Percentiles rank a stretch among this genome's conserved stretches.
Evolutionary conservation across 306 rosid genomes (phyloP).

Genomic region (Prinsepia uniflora): DNA sequence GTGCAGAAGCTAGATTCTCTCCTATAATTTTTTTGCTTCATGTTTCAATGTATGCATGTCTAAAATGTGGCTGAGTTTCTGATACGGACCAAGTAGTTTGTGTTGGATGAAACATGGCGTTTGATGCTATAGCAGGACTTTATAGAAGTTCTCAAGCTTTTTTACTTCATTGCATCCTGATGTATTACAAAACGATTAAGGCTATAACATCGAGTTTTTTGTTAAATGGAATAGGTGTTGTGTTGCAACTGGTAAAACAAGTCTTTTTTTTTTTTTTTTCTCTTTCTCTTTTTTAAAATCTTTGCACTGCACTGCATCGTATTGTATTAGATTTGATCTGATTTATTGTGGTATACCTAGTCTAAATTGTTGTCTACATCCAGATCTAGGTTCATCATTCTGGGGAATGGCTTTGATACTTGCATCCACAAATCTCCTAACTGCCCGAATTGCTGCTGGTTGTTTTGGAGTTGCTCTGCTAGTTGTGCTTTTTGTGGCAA

Average conservation of each 20-base stretch:
- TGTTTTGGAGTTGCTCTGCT: conserved; percentile 70
- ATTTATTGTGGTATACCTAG: conserved; percentile 22
- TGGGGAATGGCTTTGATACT: conserved; percentile 97
- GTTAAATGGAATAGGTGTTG: not conserved
- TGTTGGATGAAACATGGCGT: not conserved
- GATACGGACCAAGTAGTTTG: not conserved
- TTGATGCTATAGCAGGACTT: not conserved
- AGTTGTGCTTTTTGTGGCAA: conserved; percentile 78
- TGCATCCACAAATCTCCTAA: conserved; percentile 75
- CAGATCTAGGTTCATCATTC: conserved; percentile 96
- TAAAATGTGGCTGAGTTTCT: not conserved
- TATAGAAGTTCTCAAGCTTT: not conserved
- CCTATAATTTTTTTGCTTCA: not conserved
- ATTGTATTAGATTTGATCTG: conserved; percentile 13
- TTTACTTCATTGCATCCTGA: conserved; percentile 1
- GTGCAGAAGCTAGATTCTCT: not conserved
- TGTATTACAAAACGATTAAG: not conserved
- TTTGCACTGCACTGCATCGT: not conserved
- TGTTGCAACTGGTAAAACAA: not conserved
- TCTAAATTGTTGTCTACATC: conserved; percentile 30
- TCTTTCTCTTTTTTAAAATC: not conserved
- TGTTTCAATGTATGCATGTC: not conserved
- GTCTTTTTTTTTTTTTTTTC: no score
- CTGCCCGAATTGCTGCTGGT: conserved; percentile 92
- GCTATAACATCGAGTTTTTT: not conserved